phyloP scores from a whole-genome alignment of 495 filamentous ascomycete species.

The Podospora tetraspora region DNA sequence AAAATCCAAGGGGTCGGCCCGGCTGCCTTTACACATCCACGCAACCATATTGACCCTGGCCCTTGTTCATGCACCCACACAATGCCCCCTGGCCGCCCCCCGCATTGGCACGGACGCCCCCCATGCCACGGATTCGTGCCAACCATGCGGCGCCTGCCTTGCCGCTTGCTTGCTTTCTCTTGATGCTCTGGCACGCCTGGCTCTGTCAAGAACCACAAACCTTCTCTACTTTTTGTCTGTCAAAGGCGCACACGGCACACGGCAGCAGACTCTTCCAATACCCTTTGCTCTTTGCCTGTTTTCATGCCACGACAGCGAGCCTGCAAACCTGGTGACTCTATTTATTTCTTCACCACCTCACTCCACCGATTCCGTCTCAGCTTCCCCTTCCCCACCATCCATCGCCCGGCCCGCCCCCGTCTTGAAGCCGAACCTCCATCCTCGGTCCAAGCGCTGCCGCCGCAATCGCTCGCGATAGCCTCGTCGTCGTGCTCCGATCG shows the following conservation, averaged over 20 bases:
- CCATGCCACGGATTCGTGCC: background rate
- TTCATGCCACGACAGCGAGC: background rate
- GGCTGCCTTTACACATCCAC: background rate
- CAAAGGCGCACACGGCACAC: background rate
- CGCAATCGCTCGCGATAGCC: background rate
- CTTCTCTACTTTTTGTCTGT: background rate
- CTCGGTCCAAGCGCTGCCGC: background rate
- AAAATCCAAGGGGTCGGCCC: background rate
- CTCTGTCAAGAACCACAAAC: background rate
- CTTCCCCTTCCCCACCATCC: background rate
- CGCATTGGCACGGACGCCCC: background rate
- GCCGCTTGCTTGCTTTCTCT: background rate
- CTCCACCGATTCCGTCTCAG: background rate
- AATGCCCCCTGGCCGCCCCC: background rate
- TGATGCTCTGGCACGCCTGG: background rate
- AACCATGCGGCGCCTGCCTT: background rate
- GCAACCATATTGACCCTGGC: background rate
- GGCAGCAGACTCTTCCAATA: background rate
- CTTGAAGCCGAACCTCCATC: background rate
- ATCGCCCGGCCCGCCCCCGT: background rate
- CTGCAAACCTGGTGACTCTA: background rate
- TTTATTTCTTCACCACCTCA: background rate
- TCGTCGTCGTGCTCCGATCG: background rate
- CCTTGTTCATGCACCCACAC: background rate
- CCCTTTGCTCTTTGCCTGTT: constrained; percentile 2